Base-by-base conservation (phyloP, 225 moss, liverwort and hornwort genomes). In the Lunularia cruciata region DNA sequence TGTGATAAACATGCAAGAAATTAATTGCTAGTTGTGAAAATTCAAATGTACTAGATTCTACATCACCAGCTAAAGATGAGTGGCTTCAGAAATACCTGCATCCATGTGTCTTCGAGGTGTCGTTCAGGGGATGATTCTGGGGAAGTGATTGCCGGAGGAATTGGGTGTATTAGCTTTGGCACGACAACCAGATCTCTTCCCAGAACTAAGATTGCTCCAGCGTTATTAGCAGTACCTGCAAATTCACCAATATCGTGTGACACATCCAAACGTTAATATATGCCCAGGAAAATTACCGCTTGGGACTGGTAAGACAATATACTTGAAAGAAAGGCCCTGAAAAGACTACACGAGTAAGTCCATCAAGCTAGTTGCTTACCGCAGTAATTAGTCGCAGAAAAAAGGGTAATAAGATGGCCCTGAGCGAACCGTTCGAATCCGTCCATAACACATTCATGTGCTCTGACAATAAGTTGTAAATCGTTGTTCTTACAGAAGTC, bases 371-470 rank as follows among this genome's bases (percentile, higher is more conserved):
- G 8, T n/a, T 61, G 8, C 85, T 26, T 87, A 91, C 96, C 93
- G 34, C 96, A 98, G 65, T 98, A 93, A 75, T 98, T 98, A 28
- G 96, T 98, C 31, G 96, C 96, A 36, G 96, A 98, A 69, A 98
- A 98, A 6, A 98, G 45, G 43, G 96, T 98, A 38, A 98, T 98
- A 60, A 98, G 71, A 73, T 98, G 96, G 18, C 96, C 96, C 76
- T 98, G 96, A 2, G 93, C 96, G 69, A 93, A 98, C 26, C 93
- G 92, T 72, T 98, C 96, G 76, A 98, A 98, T 0, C 96, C 96
- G 57, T 98, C 96, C 96, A 98, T 98, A 19, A 98, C 96, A 76
- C 96, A 98, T 78, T 98, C 96, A 77, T 98, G 96, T 28, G 96
- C 96, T 62, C 96, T 83, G 16, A 98, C 96, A 73, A 98, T 98